phyloP scores from a whole-genome alignment of 1,284 basidiomycete species.

The Puccinia horiana region DNA sequence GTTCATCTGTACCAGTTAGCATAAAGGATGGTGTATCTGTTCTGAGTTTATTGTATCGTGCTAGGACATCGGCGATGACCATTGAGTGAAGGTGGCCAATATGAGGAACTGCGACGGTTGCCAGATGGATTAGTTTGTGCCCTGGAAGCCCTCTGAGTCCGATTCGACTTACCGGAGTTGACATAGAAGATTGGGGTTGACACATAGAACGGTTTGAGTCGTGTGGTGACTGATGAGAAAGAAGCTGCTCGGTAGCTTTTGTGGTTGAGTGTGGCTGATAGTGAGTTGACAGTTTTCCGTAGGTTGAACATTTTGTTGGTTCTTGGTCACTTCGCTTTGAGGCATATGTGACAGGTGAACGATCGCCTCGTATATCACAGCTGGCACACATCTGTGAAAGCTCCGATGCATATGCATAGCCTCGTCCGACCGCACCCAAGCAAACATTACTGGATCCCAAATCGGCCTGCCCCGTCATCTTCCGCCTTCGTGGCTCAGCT shows the following conservation, averaged over 20 bases:
- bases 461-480: neutral
- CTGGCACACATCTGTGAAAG: neutral
- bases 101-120: constrained; percentile 54
- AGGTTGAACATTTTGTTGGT: neutral
- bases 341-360: neutral
- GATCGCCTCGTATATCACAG: too few relatives aligned
- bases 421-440: neutral
- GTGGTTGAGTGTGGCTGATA: neutral
- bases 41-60: constrained; percentile 54
- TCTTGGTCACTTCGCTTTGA: neutral
- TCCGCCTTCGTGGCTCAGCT: constrained; percentile 46
- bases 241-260: neutral
- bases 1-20: constrained; percentile 58
- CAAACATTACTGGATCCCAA: neutral
- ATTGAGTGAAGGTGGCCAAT: constrained; percentile 58
- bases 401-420: neutral
- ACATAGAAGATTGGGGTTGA: constrained; percentile 59
- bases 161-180: constrained; percentile 52
- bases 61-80: constrained; percentile 57
- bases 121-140: neutral
- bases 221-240: neutral
- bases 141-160: neutral
- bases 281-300: neutral
- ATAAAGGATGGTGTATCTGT: constrained; percentile 52
- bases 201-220: constrained; percentile 53